These are phyloP conservation scores for Diplodia corticola DNA, from an alignment of 2,329 filamentous ascomycete species.

Conservation along the genomic window DNA sequence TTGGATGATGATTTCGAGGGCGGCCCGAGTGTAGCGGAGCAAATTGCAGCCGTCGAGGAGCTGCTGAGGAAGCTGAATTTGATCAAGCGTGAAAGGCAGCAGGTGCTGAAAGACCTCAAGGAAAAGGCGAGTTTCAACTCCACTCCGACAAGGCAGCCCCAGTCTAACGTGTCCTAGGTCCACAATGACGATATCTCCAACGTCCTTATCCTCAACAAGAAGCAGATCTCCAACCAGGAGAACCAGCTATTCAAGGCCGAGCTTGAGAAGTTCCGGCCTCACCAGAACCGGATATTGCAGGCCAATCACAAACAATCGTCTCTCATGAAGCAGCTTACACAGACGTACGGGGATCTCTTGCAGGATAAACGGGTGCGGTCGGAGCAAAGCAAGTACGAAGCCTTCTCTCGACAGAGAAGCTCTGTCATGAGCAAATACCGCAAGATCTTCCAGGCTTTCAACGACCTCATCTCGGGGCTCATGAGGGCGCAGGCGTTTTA, in stretches of 20 bases:
- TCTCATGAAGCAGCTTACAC: conserved; percentile 91
- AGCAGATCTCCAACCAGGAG: conserved; percentile 89
- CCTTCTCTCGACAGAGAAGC: conserved; percentile 78
- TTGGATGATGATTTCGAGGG: conserved; percentile 92
- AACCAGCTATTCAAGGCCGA: conserved; percentile 90
- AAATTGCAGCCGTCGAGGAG: conserved; percentile 86
- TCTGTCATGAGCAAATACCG: conserved; percentile 84
- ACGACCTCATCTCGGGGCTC: conserved; percentile 83
- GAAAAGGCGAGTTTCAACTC: conserved; percentile 69
- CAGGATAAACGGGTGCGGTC: conserved; percentile 92
- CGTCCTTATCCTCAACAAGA: conserved; percentile 96
- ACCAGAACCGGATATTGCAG: conserved; percentile 87
- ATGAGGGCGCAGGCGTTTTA: conserved; percentile 92
- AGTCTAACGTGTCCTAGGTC: conserved; percentile 56
- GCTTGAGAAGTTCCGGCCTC: conserved; percentile 93
- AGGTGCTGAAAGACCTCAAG: conserved; percentile 94
- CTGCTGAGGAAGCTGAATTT: conserved; percentile 87
- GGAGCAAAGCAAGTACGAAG: conserved; percentile 94
- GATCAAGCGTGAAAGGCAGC: conserved; percentile 86
- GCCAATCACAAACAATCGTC: conserved; percentile 94
- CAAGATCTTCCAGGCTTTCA: conserved; percentile 87
- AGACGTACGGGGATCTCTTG: conserved; percentile 79
- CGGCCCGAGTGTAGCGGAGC: conserved; percentile 77
- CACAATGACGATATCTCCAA: conserved; percentile 97
- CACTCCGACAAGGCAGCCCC: neutral